Percentiles rank a stretch among this genome's conserved stretches.
Conservation (phyloP, 768 basidiomycete genomes). For the Suillus sp. region DNA sequence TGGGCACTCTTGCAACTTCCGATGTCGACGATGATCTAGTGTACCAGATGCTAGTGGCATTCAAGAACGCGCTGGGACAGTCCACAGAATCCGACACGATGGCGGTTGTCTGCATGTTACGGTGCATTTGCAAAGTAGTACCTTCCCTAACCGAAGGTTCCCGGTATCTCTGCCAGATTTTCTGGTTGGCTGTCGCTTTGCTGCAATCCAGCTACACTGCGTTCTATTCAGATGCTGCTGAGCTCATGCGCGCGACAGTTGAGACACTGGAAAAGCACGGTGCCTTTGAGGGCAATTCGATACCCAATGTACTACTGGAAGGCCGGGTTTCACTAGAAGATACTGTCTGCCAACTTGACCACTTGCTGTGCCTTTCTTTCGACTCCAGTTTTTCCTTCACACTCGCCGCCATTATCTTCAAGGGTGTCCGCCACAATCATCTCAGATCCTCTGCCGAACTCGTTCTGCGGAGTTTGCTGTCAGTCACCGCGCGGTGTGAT, state of each 20-base stretch:
- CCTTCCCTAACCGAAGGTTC: slow-evolving; percentile 69
- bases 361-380: slow-evolving; percentile 73
- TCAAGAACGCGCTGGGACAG: slow-evolving; percentile 68
- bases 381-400: slow-evolving; percentile 80
- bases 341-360: slow-evolving; percentile 70
- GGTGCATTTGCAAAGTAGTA: slow-evolving; percentile 79
- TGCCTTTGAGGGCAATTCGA: slow-evolving; percentile 54
- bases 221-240: slow-evolving; percentile 68
- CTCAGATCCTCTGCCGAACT: slow-evolving; percentile 63
- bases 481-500: slow-evolving; percentile 55
- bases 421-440: slow-evolving; percentile 73
- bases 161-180: slow-evolving; percentile 71
- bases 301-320: slow-evolving; percentile 62
- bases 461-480: slow-evolving; percentile 62
- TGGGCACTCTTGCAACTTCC: slow-evolving; percentile 78
- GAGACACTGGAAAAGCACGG: slow-evolving; percentile 65
- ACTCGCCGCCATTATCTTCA: slow-evolving; percentile 81
- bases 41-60: slow-evolving; percentile 90
- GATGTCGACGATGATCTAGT: slow-evolving; percentile 93
- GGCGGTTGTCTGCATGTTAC: slow-evolving; percentile 84
- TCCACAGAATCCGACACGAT: slow-evolving; percentile 69
- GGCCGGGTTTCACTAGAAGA: slow-evolving; percentile 67
- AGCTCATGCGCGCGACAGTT: slow-evolving; percentile 65
- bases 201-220: slow-evolving; percentile 75
- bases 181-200: slow-evolving; percentile 88